Base-by-base conservation (phyloP, 2,329 filamentous ascomycete species). In the Tolypocladium album region DNA sequence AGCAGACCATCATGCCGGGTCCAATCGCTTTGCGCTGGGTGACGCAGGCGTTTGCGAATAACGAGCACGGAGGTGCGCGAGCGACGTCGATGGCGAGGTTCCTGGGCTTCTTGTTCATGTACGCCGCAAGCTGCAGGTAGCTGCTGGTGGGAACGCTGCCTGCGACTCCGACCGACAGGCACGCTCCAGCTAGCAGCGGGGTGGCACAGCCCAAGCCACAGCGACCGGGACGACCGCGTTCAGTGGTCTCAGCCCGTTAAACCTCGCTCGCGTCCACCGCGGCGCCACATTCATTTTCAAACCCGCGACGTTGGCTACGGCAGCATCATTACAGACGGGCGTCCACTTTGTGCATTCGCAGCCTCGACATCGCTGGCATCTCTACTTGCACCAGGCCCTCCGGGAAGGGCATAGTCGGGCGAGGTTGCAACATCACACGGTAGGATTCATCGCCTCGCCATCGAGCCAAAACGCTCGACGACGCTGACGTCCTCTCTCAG, bases 1-100 rank as follows among this genome's bases (percentile, higher is more conserved):
- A 67, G 63, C 67, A 67, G 64, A 72, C 65, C 78, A 79, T 79
- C 68, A 68, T 75, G 66, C 67, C 69, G 63, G 31, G 53, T 27
- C 69, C 63, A 34, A 55, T 38, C 4, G n/a, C 24, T 24, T 39
- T 53, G 50, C 50, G 12, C 50, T 53, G 17, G 31, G 15, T 53
- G 20, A 34, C 31, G 50, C 50, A 53, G 50, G 50, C 27, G 50
- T 13, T 53, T 36, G 31, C 20, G 20, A 22, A 11, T 17, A n/a
- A 36, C 1, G 12, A 27, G 7, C 47, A 34, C 47, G 27, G 17
- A n/a, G 27, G 7, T 50, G 27, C 47, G 17, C 47, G 27, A 34
- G 50, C 27, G 50, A 53, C 27, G 50, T 36, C 50, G 31, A 53
- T 34, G 17, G 50, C 20, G 50, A 53, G 31, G 50, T 36, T 31